These are phyloP conservation scores for Tulasnella sp. DNA, from an alignment of 768 basidiomycete species.

Conservation along the genomic window DNA sequence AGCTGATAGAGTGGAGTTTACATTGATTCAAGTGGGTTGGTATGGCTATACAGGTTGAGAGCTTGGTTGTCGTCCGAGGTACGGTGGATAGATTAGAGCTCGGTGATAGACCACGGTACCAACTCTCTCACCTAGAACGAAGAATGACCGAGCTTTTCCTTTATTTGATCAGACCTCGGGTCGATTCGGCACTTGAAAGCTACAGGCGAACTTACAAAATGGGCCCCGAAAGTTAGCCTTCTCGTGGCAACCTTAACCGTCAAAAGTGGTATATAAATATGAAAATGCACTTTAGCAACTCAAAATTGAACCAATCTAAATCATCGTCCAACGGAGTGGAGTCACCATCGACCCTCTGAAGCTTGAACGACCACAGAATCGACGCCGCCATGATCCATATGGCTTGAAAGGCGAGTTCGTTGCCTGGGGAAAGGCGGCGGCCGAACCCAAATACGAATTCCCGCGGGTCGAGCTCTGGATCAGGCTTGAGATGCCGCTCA, in stretches of 20 bases:
- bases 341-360: not conserved
- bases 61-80: too few species aligned
- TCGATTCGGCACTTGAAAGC: not conserved
- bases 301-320: not conserved
- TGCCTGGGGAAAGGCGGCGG: not conserved
- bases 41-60: too few species aligned
- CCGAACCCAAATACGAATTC: conserved; percentile 7
- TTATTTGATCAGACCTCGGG: not conserved
- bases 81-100: too few species aligned
- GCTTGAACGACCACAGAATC: not conserved
- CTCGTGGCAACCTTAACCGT: not conserved
- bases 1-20: too few species aligned
- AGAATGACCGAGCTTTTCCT: not conserved
- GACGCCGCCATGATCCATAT: not conserved
- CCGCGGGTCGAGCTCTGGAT: not conserved
- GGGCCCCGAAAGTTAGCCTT: not conserved
- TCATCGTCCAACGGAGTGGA: not conserved
- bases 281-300: not conserved
- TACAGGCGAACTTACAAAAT: not conserved
- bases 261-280: not conserved
- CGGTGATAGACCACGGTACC: too few species aligned
- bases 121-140: not conserved
- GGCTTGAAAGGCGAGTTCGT: not conserved
- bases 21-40: too few species aligned
- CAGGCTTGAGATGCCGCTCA: conserved; percentile 8